A percentile compares a stretch with the other conserved stretches of the same genome.
These are phyloP conservation scores for Eutypa lata DNA, from an alignment of 2,329 filamentous ascomycete species.

Conservation along the genomic window DNA sequence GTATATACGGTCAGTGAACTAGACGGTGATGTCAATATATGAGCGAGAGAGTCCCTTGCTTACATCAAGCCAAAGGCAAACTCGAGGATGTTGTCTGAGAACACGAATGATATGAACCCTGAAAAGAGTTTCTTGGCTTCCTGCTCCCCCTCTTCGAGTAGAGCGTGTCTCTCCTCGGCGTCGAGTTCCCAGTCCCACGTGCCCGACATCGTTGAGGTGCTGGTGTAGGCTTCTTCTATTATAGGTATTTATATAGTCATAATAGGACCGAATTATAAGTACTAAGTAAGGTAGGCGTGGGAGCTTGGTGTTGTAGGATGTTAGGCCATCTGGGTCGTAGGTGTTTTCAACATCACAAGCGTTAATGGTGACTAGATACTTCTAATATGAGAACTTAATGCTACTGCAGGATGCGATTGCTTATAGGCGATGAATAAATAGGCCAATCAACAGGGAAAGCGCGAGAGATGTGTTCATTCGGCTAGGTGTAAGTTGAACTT, in stretches of 20 bases:
- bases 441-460: too few relatives aligned
- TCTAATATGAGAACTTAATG: too few relatives aligned
- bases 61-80: constrained; percentile 75
- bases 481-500: too few relatives aligned
- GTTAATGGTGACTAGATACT: too few relatives aligned
- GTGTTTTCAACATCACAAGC: too few relatives aligned
- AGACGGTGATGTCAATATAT: not conserved
- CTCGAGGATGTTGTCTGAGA: constrained; percentile 72
- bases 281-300: too few relatives aligned
- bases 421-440: too few relatives aligned
- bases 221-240: not conserved
- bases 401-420: too few relatives aligned
- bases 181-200: constrained; percentile 6
- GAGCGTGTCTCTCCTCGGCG: constrained; percentile 34
- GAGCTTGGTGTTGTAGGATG: too few relatives aligned
- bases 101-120: constrained; percentile 69
- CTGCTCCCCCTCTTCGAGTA: constrained; percentile 46
- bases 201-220: constrained; percentile 5
- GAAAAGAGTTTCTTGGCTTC: constrained; percentile 52
- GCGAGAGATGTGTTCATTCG: too few relatives aligned
- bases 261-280: not conserved
- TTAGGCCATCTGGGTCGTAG: too few relatives aligned
- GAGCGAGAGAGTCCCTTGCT: constrained; percentile 19
- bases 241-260: not conserved
- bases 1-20: constrained; percentile 7